Conservation (phyloP, 169 alveolate species). For the Ichthyophthirius multifiliis region DNA sequence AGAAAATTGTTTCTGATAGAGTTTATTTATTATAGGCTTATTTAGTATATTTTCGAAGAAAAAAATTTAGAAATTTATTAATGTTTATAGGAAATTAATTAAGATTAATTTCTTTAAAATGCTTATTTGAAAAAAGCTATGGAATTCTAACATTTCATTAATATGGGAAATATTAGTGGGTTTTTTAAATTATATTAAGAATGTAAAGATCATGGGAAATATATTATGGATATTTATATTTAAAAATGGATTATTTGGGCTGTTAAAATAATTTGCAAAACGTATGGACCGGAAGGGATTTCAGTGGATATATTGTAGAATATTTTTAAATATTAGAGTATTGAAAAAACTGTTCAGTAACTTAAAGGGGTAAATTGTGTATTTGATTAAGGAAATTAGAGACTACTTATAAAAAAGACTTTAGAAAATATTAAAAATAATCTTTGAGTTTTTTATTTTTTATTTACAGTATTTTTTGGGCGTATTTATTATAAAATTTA, state of each 20-base stretch:
- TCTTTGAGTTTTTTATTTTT: too few species aligned
- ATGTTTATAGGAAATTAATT: not conserved
- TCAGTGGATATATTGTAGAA: not conserved
- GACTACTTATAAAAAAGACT: not conserved
- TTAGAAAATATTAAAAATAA: too few species aligned
- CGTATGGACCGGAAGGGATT: not conserved
- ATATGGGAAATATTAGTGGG: slow-evolving; percentile 1
- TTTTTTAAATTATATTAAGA: not conserved
- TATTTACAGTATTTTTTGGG: too few species aligned
- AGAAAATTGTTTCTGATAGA: not conserved
- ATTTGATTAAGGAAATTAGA: not conserved
- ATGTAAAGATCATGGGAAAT: not conserved
- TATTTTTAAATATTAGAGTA: not conserved
- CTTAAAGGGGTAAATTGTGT: not conserved
- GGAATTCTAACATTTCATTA: not conserved
- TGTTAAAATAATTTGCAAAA: not conserved
- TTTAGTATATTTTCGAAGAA: not conserved
- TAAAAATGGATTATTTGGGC: not conserved
- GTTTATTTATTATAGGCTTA: not conserved
- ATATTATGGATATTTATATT: not conserved
- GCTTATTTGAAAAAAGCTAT: not conserved
- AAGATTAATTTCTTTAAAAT: not conserved
- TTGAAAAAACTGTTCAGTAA: not conserved
- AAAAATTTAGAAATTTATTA: not conserved
- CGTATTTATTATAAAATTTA: too few species aligned